Percentiles rank a stretch among this genome's conserved stretches.
Evolutionary conservation across 129 eudicot species (phyloP).

Genomic region (Tanacetum coccineum): DNA sequence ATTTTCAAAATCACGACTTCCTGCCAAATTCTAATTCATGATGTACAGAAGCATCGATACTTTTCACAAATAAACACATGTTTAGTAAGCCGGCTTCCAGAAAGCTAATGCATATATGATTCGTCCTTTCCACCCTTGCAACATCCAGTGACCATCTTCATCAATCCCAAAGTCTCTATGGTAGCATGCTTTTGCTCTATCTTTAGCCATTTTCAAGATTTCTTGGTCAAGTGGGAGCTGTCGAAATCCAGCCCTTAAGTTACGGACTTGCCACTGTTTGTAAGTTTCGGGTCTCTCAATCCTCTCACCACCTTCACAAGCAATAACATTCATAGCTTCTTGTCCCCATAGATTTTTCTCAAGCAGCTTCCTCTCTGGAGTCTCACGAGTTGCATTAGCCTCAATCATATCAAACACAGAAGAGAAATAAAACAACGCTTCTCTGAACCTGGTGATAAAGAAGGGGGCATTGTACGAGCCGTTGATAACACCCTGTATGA

Average conservation of each 20-base stretch:
- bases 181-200: constrained; percentile 45
- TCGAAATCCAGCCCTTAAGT: constrained; percentile 51
- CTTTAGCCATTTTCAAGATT: constrained; percentile 53
- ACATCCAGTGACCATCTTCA: constrained; percentile 75
- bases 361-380: constrained; percentile 51
- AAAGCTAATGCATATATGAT: constrained; percentile 52
- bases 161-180: constrained; percentile 67
- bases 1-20: constrained; percentile 13
- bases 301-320: constrained; percentile 85
- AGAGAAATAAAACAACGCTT: constrained; percentile 73
- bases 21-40: constrained; percentile 3
- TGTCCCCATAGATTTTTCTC: constrained; percentile 61
- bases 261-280: constrained; percentile 80
- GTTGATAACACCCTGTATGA: constrained; percentile 60
- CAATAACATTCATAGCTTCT: constrained; percentile 79
- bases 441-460: constrained; percentile 68
- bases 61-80: background rate
- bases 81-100: constrained; percentile 44
- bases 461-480: constrained; percentile 76
- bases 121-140: constrained; percentile 89
- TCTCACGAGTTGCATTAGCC: constrained; percentile 53
- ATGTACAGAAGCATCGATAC: background rate
- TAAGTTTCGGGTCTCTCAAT: constrained; percentile 80
- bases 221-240: constrained; percentile 59
- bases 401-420: constrained; percentile 83